Conservation (phyloP, 176 grass and related monocot species). For the Bothriochloa decipiens region DNA sequence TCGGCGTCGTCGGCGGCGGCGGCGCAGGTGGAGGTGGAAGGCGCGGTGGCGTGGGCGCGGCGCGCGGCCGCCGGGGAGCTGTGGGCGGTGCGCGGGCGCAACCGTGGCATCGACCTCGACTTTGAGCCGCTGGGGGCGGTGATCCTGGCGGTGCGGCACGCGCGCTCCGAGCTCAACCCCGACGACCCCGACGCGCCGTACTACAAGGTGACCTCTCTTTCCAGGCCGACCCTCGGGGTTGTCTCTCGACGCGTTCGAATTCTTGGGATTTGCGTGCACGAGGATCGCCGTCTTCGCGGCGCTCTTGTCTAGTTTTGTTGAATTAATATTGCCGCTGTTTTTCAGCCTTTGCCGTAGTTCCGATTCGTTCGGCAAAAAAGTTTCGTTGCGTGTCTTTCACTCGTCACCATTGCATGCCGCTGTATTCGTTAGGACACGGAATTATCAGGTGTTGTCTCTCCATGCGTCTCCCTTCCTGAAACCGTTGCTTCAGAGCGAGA, state of each 20-base stretch:
- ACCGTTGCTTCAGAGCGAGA: conserved; percentile 15
- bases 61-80: conserved; percentile 30
- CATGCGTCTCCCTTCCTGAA: background rate
- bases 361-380: background rate
- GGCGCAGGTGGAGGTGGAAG: background rate
- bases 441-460: conserved; percentile 7
- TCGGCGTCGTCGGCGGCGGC: too few species aligned
- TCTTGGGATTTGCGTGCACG: background rate
- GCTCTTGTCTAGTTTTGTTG: background rate
- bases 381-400: background rate
- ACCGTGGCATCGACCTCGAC: conserved; percentile 24
- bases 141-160: conserved; percentile 18
- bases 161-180: background rate
- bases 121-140: background rate
- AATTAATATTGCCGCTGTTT: background rate
- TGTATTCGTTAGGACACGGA: background rate
- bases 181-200: background rate
- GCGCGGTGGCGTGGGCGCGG: conserved; percentile 9
- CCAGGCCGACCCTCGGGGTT: background rate
- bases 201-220: conserved; percentile 31
- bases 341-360: background rate
- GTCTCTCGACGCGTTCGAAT: background rate
- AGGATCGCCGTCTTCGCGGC: background rate
- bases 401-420: conserved; percentile 17
- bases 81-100: conserved; percentile 29